These are phyloP conservation scores for Talaromyces piceae DNA, from an alignment of 2,329 filamentous ascomycete genomes.

Conservation along the genomic window DNA sequence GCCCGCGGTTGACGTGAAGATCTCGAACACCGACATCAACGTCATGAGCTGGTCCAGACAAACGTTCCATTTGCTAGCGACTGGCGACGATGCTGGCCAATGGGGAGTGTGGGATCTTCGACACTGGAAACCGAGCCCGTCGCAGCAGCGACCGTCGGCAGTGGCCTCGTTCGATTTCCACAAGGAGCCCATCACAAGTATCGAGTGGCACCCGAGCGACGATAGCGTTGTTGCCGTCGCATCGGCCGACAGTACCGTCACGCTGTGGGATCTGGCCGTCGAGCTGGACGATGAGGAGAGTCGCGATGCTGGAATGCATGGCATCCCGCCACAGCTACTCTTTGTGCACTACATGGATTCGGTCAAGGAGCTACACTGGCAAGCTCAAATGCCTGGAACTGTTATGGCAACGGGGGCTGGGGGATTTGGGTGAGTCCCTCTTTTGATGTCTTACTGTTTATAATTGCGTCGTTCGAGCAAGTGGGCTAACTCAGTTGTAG, in stretches of 20 bases:
- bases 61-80: conserved; percentile 82
- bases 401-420: conserved; percentile 84
- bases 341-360: conserved; percentile 96
- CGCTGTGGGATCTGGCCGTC: conserved; percentile 92
- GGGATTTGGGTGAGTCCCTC: conserved; percentile 57
- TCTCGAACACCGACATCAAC: conserved; percentile 82
- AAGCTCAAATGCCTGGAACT: conserved; percentile 86
- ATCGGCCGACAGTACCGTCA: conserved; percentile 87
- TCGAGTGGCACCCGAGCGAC: conserved; percentile 97
- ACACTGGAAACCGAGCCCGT: conserved; percentile 71
- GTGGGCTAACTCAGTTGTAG: conserved; percentile 35
- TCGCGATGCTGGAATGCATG: conserved; percentile 75
- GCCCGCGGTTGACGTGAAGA: conserved; percentile 78
- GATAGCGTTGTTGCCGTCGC: conserved; percentile 92
- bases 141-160: conserved; percentile 57
- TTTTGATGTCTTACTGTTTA: too few relatives aligned
- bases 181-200: conserved; percentile 88
- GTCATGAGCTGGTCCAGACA: conserved; percentile 92
- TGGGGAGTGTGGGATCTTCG: conserved; percentile 97
- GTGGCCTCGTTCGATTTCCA: conserved; percentile 95
- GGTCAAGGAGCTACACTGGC: conserved; percentile 96
- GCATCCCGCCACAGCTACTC: conserved; percentile 86
- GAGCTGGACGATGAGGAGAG: conserved; percentile 97
- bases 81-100: conserved; percentile 84
- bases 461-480: neutral